Evolutionary conservation across 805 yeast species (phyloP), one percentile per base, ranked within the genome.

Genomic region (Blastobotrys parvus): DNA sequence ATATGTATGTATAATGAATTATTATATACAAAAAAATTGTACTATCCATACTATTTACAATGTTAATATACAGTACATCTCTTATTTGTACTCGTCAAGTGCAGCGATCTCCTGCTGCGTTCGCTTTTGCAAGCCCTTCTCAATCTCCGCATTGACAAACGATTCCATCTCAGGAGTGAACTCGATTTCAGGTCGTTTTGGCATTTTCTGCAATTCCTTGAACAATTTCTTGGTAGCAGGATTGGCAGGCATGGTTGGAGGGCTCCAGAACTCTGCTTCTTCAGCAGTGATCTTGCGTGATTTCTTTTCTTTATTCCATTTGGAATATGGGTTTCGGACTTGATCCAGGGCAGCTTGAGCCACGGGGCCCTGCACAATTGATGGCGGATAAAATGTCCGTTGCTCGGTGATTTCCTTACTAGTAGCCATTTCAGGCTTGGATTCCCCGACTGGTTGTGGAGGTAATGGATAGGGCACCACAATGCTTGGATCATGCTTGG

Each of bases 381-480:
- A 72, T 45, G 78, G 80, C 17, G 83, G 80, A 62, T 77, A 82
- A 61, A 70, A 83, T 3, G 96, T 78, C 60, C 87, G 81, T 53
- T 78, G 84, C 48, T 78, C 74, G 2, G 76, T 87, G 2, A 67
- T 49, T 75, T 67, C 23, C 58, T 64, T 42, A 38, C 23, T 31
- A 10, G 58, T 54, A 5, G 58, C 53, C 17, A 47, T 37, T 18
- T 30, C 43, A 7, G 46, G 33, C n/a, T 43, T 44, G 32, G 46
- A 43, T 40, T 78, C 80, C 50, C 80, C 87, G 49, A 74, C 75
- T 0, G 69, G 65, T 46, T 62, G 50, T 5, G 58, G 77, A 1
- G 92, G 89, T 53, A 75, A 73, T 31, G 96, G 96, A 94, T 95
- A 90, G 42, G 97, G 97, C 40, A 89, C 79, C 19, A 78, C 75